phyloP scores from a whole-genome alignment of 2,329 filamentous ascomycete species.

The Talaromyces islandicus region DNA sequence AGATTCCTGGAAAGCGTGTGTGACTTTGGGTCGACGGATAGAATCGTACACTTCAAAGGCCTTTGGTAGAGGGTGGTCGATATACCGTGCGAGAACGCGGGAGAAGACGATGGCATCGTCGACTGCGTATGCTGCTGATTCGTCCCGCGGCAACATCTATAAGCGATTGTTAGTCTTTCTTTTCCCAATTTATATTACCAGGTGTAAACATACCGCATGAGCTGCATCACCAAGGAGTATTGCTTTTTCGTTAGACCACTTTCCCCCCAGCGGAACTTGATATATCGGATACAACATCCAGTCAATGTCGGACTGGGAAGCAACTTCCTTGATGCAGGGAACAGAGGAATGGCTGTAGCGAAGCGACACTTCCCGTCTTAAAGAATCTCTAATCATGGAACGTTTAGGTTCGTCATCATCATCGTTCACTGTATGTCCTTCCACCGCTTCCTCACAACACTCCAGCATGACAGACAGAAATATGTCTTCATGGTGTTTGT shows the following conservation, averaged over 20 bases:
- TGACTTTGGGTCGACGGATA: conserved; percentile 31
- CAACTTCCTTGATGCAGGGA: conserved; percentile 32
- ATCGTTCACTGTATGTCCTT: conserved; percentile 16
- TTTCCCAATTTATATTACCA: not conserved
- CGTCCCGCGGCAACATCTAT: conserved; percentile 44
- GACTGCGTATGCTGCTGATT: conserved; percentile 40
- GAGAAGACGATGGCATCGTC: conserved; percentile 42
- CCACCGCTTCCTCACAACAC: conserved; percentile 24
- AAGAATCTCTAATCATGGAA: conserved; percentile 25
- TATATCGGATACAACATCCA: conserved; percentile 44
- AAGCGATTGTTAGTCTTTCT: conserved; percentile 7
- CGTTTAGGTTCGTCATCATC: conserved; percentile 26
- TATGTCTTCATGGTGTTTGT: conserved; percentile 28
- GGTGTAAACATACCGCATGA: conserved; percentile 34
- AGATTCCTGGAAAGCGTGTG: conserved; percentile 34
- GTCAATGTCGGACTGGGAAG: conserved; percentile 22
- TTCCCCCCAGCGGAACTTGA: conserved; percentile 30
- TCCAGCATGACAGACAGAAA: conserved; percentile 37
- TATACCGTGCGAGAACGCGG: conserved; percentile 29
- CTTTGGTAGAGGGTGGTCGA: conserved; percentile 24
- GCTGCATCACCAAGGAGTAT: conserved; percentile 43
- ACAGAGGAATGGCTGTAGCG: conserved; percentile 31
- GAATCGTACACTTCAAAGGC: conserved; percentile 34
- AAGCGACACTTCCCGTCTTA: conserved; percentile 29
- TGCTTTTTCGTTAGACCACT: conserved; percentile 35